Percentiles rank a stretch among this genome's conserved stretches.
Conservation (phyloP, 306 rosid species). For the Fragaria ananassa region DNA sequence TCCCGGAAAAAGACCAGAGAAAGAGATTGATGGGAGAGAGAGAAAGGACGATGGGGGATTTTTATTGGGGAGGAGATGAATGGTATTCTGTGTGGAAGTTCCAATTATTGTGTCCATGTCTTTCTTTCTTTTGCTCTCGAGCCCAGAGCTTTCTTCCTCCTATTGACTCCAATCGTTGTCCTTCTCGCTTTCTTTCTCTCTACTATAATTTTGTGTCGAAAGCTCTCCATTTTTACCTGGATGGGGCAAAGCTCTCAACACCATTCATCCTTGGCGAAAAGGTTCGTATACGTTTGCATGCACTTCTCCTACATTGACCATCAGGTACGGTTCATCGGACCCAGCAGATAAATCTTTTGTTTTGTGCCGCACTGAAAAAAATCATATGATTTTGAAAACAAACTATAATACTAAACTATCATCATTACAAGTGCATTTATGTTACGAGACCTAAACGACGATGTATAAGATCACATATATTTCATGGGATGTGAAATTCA, state of each 20-base stretch:
- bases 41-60: not conserved
- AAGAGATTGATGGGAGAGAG: not conserved
- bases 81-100: constrained; percentile 24
- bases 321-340: not conserved
- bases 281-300: not conserved
- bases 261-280: not conserved
- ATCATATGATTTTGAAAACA: not conserved
- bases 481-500: no score
- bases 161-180: constrained; percentile 21
- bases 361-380: not conserved
- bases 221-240: constrained; percentile 17
- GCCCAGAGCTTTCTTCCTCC: constrained; percentile 47
- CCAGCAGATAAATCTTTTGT: not conserved
- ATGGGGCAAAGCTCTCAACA: not conserved
- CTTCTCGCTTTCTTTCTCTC: not conserved
- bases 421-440: not conserved
- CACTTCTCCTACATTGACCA: not conserved
- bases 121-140: constrained; percentile 46
- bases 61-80: constrained; percentile 17
- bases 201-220: not conserved
- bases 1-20: not conserved
- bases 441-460: not conserved
- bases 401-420: not conserved
- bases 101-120: constrained; percentile 34
- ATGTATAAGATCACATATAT: not conserved